Evolutionary conservation across 441 rosid genomes (phyloP).

Genomic region (Adansonia gregorii): DNA sequence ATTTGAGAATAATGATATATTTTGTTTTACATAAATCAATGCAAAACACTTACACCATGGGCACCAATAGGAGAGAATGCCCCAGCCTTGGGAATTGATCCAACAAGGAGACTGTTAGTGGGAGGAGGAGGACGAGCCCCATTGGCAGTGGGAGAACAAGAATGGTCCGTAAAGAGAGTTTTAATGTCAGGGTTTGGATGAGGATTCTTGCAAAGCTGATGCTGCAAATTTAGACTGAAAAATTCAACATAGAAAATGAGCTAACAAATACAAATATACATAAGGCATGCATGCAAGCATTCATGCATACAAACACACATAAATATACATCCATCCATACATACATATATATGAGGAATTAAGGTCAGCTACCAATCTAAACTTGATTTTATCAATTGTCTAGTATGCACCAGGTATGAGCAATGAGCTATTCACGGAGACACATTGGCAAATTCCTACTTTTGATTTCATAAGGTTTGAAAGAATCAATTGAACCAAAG

Average conservation of each 20-base stretch:
- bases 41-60: slow-evolving; percentile 51
- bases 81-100: slow-evolving; percentile 62
- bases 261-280: neutral
- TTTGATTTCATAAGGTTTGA: neutral
- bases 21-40: slow-evolving; percentile 1
- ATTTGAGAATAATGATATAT: slow-evolving; percentile 10
- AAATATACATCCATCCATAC: too few relatives aligned
- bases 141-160: slow-evolving; percentile 54
- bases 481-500: too few relatives aligned
- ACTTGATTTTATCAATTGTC: neutral
- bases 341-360: neutral
- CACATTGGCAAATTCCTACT: neutral
- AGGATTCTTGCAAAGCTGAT: slow-evolving; percentile 78
- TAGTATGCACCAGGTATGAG: neutral
- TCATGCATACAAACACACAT: too few relatives aligned
- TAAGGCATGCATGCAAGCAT: too few relatives aligned
- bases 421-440: neutral
- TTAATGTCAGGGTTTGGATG: slow-evolving; percentile 72
- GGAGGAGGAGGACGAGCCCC: slow-evolving; percentile 63
- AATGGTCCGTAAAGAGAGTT: slow-evolving; percentile 66
- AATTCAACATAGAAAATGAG: slow-evolving; percentile 18
- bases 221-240: slow-evolving; percentile 78
- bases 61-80: slow-evolving; percentile 62
- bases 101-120: slow-evolving; percentile 50
- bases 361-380: neutral